phyloP scores from a whole-genome alignment of 148 eudicot species.

The Camellia sinensis region DNA sequence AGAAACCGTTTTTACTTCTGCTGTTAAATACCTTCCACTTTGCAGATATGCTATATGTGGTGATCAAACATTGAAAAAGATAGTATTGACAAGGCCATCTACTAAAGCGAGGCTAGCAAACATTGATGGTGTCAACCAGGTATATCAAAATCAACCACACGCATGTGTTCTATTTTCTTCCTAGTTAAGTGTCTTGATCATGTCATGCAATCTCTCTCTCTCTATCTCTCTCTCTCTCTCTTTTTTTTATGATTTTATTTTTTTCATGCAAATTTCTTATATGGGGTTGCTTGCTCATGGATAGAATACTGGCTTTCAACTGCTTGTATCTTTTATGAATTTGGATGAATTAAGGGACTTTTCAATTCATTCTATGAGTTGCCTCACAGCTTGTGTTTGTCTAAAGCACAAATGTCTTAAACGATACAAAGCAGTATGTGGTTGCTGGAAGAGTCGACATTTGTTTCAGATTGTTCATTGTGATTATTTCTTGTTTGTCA shows the following conservation, averaged over 20 bases:
- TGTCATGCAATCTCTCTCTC: background rate
- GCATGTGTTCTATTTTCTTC: background rate
- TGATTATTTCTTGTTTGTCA: background rate
- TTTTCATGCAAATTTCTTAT: background rate
- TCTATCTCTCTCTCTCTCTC: background rate
- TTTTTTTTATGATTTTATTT: background rate
- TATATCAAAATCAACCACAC: conserved; percentile 18
- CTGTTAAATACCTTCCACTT: conserved; percentile 25
- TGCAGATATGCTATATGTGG: conserved; percentile 83
- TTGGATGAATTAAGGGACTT: background rate
- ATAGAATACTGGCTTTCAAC: background rate
- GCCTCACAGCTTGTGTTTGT: background rate
- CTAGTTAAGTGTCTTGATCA: background rate
- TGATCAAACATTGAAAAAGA: conserved; percentile 70
- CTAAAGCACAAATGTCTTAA: too few relatives aligned
- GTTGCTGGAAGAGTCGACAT: background rate
- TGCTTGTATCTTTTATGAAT: background rate
- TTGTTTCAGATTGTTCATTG: background rate
- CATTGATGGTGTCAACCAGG: conserved; percentile 91
- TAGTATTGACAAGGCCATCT: conserved; percentile 71
- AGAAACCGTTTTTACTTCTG: background rate
- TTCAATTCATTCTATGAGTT: background rate
- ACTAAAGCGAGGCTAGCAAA: conserved; percentile 84
- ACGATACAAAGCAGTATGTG: too few relatives aligned
- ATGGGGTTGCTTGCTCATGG: conserved; percentile 5